Conservation (phyloP, 805 yeast genomes). For the Candida glaebosa region DNA sequence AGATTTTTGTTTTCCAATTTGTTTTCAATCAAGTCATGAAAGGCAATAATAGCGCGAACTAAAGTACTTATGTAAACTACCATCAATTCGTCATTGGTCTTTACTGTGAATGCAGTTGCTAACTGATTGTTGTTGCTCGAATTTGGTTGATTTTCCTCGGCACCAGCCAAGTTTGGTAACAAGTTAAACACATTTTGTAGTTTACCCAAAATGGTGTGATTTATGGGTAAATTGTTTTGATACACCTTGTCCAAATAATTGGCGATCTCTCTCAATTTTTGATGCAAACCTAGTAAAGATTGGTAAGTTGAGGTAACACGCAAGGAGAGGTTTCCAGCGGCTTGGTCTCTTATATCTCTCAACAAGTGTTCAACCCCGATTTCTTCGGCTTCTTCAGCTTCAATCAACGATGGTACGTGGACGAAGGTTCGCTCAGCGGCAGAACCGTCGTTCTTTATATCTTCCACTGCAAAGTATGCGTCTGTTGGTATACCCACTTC, state of each 20-base stretch:
- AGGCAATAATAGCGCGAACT: conserved; percentile 92
- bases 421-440: conserved; percentile 88
- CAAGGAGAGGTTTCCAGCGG: conserved; percentile 87
- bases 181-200: conserved; percentile 93
- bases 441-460: conserved; percentile 93
- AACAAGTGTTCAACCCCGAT: conserved; percentile 96
- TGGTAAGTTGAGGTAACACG: conserved; percentile 86
- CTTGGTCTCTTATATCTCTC: conserved; percentile 93
- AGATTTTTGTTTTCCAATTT: conserved; percentile 75
- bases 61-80: conserved; percentile 82
- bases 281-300: conserved; percentile 81
- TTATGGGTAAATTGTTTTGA: conserved; percentile 71
- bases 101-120: conserved; percentile 78
- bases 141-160: conserved; percentile 11
- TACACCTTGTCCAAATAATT: conserved; percentile 73
- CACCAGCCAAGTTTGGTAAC: conserved; percentile 64
- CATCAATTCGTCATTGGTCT: conserved; percentile 96
- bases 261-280: conserved; percentile 74
- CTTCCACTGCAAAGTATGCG: conserved; percentile 91
- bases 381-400: conserved; percentile 99
- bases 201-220: conserved; percentile 86
- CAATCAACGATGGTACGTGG: conserved; percentile 87
- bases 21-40: conserved; percentile 95
- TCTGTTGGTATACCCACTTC: conserved; percentile 92
- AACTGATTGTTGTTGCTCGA: conserved; percentile 47